Percentiles rank a stretch among this genome's conserved stretches.
phyloP scores from a whole-genome alignment of 1,284 basidiomycete genomes.

The Neotropicomus parvogracilis region DNA sequence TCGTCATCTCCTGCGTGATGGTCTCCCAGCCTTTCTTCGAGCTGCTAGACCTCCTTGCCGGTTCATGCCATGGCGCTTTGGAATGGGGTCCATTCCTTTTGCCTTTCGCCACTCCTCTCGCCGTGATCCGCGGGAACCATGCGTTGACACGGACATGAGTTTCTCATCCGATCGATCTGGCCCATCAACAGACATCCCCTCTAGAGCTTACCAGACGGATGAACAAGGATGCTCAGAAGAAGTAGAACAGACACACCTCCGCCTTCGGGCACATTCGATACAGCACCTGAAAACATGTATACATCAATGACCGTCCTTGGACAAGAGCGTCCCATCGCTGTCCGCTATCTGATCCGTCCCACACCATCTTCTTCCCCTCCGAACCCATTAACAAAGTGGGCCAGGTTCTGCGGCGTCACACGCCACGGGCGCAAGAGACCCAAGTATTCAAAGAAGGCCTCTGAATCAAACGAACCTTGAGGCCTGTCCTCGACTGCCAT shows the following conservation, averaged over 20 bases:
- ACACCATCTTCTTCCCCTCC: background rate
- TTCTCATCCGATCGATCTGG: slow-evolving; percentile 22
- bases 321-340: background rate
- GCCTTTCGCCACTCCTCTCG: slow-evolving; percentile 72
- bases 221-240: slow-evolving; percentile 5
- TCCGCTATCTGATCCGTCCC: background rate
- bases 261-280: slow-evolving; percentile 10
- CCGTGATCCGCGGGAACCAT: slow-evolving; percentile 66
- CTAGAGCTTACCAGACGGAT: slow-evolving; percentile 33
- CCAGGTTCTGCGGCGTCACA: slow-evolving; percentile 54
- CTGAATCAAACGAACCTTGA: slow-evolving; percentile 58
- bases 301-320: slow-evolving; percentile 18
- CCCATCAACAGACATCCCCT: slow-evolving; percentile 52
- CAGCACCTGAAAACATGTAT: slow-evolving; percentile 17
- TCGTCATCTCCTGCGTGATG: slow-evolving; percentile 61
- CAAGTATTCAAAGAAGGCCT: slow-evolving; percentile 34
- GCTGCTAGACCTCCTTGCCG: slow-evolving; percentile 60
- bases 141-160: slow-evolving; percentile 59
- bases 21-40: slow-evolving; percentile 60
- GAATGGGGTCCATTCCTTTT: slow-evolving; percentile 59
- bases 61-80: slow-evolving; percentile 55
- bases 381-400: slow-evolving; percentile 22
- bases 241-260: slow-evolving; percentile 29
- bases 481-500: slow-evolving; percentile 34
- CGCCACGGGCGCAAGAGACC: slow-evolving; percentile 47